Conservation (phyloP, 192 early-diverging fungal species). For the Endogone sp. region DNA sequence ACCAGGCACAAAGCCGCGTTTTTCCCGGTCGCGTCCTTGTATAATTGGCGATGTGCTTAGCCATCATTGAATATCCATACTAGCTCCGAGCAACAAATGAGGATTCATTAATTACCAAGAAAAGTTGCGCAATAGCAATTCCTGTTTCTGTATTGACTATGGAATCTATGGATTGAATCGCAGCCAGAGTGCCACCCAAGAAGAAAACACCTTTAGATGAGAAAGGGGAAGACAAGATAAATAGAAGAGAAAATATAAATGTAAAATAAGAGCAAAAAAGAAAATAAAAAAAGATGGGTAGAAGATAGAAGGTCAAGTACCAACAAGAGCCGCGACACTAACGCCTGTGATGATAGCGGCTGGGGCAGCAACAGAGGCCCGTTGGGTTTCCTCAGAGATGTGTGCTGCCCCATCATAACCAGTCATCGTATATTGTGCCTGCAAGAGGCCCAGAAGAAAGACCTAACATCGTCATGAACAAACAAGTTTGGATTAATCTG, state of each 20-base stretch:
- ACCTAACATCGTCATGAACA: slow-evolving; percentile 14
- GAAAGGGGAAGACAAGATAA: too few relatives aligned
- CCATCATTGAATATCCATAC: slow-evolving; percentile 31
- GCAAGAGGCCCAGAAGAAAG: slow-evolving; percentile 44
- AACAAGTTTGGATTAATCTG: slow-evolving; percentile 5
- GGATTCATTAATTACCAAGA: too few relatives aligned
- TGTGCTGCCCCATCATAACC: slow-evolving; percentile 45
- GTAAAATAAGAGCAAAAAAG: too few relatives aligned
- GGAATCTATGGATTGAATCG: too few relatives aligned
- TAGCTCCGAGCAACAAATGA: slow-evolving; percentile 44
- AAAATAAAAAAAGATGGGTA: too few relatives aligned
- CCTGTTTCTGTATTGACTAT: slow-evolving; percentile 25
- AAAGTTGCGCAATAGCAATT: too few relatives aligned
- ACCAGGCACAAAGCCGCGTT: too few relatives aligned
- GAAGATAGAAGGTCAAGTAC: slow-evolving; percentile 40
- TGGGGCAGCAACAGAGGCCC: slow-evolving; percentile 23
- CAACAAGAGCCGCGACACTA: slow-evolving; percentile 32
- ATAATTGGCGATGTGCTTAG: slow-evolving; percentile 34
- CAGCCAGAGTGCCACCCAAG: too few relatives aligned
- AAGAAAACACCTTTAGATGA: too few relatives aligned
- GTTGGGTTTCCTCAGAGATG: slow-evolving; percentile 44
- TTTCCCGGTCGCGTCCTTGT: too few relatives aligned
- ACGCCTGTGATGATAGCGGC: slow-evolving; percentile 19
- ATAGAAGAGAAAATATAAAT: too few relatives aligned
- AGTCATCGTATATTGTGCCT: slow-evolving; percentile 45